Percentiles rank a stretch among this genome's conserved stretches.
These are phyloP conservation scores for Dunaliella sp. DNA, from an alignment of 139 green algal genomes.

Conservation along the genomic window DNA sequence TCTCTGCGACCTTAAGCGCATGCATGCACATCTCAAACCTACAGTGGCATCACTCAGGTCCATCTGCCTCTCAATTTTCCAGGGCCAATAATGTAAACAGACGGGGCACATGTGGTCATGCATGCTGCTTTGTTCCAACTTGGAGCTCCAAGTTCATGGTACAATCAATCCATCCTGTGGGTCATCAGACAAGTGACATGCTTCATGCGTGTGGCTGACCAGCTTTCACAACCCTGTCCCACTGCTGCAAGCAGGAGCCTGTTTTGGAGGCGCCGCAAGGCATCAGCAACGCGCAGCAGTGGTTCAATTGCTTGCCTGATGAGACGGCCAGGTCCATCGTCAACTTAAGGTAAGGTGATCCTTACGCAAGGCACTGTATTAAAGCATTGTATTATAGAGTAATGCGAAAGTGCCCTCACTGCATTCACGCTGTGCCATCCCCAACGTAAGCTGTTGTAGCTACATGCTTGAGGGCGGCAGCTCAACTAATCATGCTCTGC, in stretches of 20 bases:
- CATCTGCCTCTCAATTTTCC: neutral
- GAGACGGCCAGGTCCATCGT: conserved; percentile 39
- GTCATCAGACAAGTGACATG: neutral
- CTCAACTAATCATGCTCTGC: neutral
- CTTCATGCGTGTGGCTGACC: neutral
- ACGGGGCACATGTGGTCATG: too few relatives aligned
- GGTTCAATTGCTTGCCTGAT: conserved; percentile 39
- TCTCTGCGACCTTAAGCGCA: neutral
- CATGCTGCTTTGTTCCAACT: neutral
- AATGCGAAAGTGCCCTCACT: too few relatives aligned
- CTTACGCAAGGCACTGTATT: neutral
- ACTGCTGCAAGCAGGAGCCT: neutral
- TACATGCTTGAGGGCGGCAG: neutral
- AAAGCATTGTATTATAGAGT: too few relatives aligned
- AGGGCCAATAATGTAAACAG: neutral
- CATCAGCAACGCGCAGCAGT: conserved; percentile 25
- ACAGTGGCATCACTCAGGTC: neutral
- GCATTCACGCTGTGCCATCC: too few relatives aligned
- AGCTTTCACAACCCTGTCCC: neutral
- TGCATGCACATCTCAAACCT: neutral
- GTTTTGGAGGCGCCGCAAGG: neutral
- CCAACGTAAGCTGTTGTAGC: neutral
- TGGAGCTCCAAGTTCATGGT: neutral
- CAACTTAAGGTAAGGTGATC: conserved; percentile 19
- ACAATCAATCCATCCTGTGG: neutral